These are phyloP conservation scores for Anethum foeniculum DNA, from an alignment of 140 eudicot genomes.

Conservation along the genomic window DNA sequence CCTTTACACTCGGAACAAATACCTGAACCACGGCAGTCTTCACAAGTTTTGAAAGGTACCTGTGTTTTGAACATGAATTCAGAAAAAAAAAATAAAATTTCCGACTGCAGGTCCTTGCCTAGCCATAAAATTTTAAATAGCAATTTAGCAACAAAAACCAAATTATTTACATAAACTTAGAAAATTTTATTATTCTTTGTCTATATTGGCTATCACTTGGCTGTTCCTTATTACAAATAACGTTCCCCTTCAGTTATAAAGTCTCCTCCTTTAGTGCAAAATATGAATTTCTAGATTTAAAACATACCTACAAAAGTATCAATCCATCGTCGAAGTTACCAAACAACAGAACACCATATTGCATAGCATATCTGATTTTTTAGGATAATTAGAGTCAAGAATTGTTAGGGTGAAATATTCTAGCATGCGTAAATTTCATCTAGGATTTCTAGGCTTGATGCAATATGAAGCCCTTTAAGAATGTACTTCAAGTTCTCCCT, in stretches of 20 bases:
- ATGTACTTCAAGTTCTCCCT: neutral
- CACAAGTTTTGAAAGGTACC: slow-evolving; percentile 60
- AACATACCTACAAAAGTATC: neutral
- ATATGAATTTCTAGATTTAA: neutral
- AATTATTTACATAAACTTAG: neutral
- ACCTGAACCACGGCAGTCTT: slow-evolving; percentile 85
- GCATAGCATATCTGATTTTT: neutral
- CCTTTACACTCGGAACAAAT: slow-evolving; percentile 87
- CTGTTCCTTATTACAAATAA: neutral
- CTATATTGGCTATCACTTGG: neutral
- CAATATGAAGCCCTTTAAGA: neutral
- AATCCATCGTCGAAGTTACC: neutral
- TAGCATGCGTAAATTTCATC: neutral
- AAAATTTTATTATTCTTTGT: neutral
- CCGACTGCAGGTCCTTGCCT: neutral
- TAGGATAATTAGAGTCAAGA: neutral
- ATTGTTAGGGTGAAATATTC: neutral
- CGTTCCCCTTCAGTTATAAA: neutral
- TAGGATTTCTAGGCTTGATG: neutral
- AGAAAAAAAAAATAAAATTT: slow-evolving; percentile 15
- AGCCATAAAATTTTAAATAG: neutral
- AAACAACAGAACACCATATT: neutral
- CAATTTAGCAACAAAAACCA: neutral
- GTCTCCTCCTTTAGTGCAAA: neutral
- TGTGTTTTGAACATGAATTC: slow-evolving; percentile 18